A percentile compares a stretch with the other conserved stretches of the same genome.
These are phyloP conservation scores for Talaromyces sp. DNA, from an alignment of 2,329 filamentous ascomycete genomes.

Conservation along the genomic window DNA sequence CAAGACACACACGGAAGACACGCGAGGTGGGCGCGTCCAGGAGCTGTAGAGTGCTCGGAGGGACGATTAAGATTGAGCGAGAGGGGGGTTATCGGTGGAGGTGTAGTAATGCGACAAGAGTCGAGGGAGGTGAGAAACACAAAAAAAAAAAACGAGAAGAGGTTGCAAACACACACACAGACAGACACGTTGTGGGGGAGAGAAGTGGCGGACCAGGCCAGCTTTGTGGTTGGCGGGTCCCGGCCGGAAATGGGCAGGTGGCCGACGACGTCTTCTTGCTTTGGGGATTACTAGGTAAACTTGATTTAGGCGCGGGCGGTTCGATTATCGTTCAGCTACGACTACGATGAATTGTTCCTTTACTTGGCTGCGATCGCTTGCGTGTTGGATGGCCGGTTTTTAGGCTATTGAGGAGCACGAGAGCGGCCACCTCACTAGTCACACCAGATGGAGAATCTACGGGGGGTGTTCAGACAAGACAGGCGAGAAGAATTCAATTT, in stretches of 20 bases:
- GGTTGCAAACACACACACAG: not conserved
- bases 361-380: too few species aligned
- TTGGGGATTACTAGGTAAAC: not conserved
- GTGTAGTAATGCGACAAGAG: not conserved
- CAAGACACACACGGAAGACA: not conserved
- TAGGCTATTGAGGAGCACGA: too few species aligned
- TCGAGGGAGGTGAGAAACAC: not conserved
- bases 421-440: too few species aligned
- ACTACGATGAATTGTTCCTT: too few species aligned
- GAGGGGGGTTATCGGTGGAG: not conserved
- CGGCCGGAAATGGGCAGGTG: slow-evolving; percentile 4
- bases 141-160: not conserved
- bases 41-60: not conserved
- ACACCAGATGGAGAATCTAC: too few species aligned
- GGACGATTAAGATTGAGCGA: not conserved
- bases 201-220: not conserved
- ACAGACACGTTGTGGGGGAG: not conserved
- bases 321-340: not conserved
- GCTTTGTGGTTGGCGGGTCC: slow-evolving; percentile 8
- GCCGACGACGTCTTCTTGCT: not conserved
- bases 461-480: too few species aligned
- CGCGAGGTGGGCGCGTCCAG: not conserved
- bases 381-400: too few species aligned
- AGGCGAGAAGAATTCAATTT: too few species aligned
- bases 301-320: not conserved